Conservation (phyloP, 2,329 filamentous ascomycete genomes). For the Nakataea oryzae region DNA sequence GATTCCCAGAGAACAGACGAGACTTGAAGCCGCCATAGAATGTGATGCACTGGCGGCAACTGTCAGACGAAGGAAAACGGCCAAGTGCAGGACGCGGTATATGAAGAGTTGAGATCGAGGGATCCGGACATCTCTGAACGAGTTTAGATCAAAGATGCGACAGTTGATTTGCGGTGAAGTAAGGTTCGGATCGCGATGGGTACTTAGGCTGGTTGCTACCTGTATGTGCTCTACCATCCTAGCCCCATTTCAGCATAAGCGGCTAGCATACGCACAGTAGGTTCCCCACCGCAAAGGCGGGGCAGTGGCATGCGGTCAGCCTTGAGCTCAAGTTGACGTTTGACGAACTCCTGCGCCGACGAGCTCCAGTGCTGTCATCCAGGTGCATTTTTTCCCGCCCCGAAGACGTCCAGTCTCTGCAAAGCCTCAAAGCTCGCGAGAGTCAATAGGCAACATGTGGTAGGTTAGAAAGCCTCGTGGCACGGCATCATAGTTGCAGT, state of each 20-base stretch:
- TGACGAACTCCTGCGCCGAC: too few species aligned
- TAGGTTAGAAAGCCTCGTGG: slow-evolving; percentile 7
- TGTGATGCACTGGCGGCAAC: too few species aligned
- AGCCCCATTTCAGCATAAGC: too few species aligned
- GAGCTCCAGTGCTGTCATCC: neutral
- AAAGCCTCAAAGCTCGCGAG: neutral
- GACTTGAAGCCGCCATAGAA: neutral
- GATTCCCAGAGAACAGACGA: too few species aligned
- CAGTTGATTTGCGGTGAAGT: too few species aligned
- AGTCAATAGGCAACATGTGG: slow-evolving; percentile 13
- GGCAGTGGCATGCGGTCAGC: slow-evolving; percentile 58
- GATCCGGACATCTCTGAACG: neutral
- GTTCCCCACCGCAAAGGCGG: neutral
- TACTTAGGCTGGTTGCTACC: too few species aligned
- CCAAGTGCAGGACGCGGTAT: too few species aligned
- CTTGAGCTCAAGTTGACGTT: slow-evolving; percentile 48
- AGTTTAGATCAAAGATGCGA: neutral
- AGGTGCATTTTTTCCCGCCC: neutral
- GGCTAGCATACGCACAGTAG: too few species aligned
- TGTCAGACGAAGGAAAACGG: too few species aligned
- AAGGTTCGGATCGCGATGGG: too few species aligned
- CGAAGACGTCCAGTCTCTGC: neutral
- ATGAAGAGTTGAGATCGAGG: neutral
- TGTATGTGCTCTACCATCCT: neutral
- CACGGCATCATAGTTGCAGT: neutral